Base-by-base conservation (phyloP, 495 filamentous ascomycete species). In the Talaromyces wortmannii region DNA sequence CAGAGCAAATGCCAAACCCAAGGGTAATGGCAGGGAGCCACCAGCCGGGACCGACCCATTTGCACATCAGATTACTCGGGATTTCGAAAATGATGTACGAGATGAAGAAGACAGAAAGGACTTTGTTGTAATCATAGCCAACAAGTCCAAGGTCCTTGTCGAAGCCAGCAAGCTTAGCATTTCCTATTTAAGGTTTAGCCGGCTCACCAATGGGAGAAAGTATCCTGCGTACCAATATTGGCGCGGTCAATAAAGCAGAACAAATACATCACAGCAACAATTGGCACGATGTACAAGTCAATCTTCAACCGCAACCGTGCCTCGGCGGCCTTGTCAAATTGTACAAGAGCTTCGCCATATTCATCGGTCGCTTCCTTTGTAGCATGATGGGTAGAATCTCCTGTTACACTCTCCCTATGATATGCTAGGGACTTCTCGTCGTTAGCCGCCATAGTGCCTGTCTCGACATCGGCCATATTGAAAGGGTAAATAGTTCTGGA, bases 21-120 rank as follows among this genome's bases (percentile, higher is more conserved):
- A 81, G 62, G 0, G 75, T 76, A 4, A 67, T 65, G 0, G 62
- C 63, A 0, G 79, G 79, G 11, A 82, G 67, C 58, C 74, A 82
- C 75, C 71, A 79, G 10, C 78, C 73, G 3, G 72, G 72, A 0
- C 76, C 76, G 31, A 79, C 66, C 69, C 68, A 73, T 55, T 78
- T 80, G 61, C 77, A 79, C 15, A 63, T 65, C 36, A 81, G 69
- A 63, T 90, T 94, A 36, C 86, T 88, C 0, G 90, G 90, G 46
- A 90, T 81, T 65, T n/a, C n/a, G n/a, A n/a, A n/a, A n/a, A n/a
- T n/a, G n/a, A n/a, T n/a, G n/a, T n/a, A n/a, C n/a, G n/a, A 58
- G 16, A 66, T 58, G 50, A 78, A 78, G 63, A 76, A 80, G 10
- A 79, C 67, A 12, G 74, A 59, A 47, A 69, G 23, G 7, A 61